Conservation (phyloP, 441 rosid species). For the Pelargonium cotyledonis region DNA sequence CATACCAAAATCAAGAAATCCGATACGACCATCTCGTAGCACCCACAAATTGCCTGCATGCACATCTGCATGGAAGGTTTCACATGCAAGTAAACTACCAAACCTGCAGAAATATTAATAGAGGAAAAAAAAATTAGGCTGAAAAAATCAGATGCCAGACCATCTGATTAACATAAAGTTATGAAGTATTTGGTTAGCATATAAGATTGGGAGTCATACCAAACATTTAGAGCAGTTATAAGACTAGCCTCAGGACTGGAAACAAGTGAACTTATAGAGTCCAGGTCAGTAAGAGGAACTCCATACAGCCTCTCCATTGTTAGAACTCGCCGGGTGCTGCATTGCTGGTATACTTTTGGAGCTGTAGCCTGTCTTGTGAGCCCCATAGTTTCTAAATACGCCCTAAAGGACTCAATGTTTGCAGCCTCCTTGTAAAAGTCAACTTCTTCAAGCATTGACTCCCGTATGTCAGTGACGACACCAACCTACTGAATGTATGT, state of each 20-base stretch:
- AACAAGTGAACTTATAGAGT: constrained; percentile 88
- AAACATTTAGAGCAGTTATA: constrained; percentile 91
- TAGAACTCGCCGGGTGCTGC: constrained; percentile 75
- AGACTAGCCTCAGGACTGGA: constrained; percentile 84
- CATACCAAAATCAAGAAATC: constrained; percentile 97
- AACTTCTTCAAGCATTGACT: constrained; percentile 97
- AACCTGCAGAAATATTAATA: constrained; percentile 47
- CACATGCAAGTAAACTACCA: constrained; percentile 96
- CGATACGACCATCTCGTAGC: constrained; percentile 93
- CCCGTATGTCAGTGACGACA: constrained; percentile 84
- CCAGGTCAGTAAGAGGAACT: constrained; percentile 94
- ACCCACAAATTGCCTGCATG: constrained; percentile 98
- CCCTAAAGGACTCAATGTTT: constrained; percentile 70
- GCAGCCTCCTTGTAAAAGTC: constrained; percentile 86
- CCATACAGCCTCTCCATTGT: constrained; percentile 99
- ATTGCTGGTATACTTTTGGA: constrained; percentile 74
- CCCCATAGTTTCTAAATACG: constrained; percentile 84
- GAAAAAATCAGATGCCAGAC: constrained; percentile 9
- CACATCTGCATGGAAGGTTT: constrained; percentile 97
- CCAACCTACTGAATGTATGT: constrained; percentile 52
- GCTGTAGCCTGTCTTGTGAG: constrained; percentile 91
- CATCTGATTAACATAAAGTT: not conserved
- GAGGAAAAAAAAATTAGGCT: not conserved
- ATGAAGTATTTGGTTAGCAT: constrained; percentile 6
- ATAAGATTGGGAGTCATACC: constrained; percentile 40